These are phyloP conservation scores for Diaporthe ilicicola DNA, from an alignment of 2,329 filamentous ascomycete genomes.

Conservation along the genomic window DNA sequence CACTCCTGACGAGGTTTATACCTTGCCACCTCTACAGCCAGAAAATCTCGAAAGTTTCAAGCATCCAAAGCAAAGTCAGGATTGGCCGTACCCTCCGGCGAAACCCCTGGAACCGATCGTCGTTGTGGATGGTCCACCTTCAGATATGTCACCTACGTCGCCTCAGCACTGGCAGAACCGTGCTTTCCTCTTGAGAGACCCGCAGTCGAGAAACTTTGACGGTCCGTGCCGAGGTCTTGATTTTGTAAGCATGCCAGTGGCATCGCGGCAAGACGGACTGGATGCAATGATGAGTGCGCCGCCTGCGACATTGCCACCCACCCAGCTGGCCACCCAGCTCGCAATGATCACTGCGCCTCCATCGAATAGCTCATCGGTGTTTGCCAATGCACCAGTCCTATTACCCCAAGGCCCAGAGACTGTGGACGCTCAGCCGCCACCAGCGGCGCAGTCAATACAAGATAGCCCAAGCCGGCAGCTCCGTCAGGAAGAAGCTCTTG, in stretches of 20 bases:
- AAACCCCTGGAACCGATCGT: constrained; percentile 27
- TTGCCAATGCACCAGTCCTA: background rate
- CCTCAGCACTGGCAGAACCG: constrained; percentile 27
- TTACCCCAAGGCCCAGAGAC: background rate
- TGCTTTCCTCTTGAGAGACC: constrained; percentile 17
- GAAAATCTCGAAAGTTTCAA: constrained; percentile 11
- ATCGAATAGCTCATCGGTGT: background rate
- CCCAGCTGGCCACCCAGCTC: constrained; percentile 21
- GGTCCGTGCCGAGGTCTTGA: constrained; percentile 27
- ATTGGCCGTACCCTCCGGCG: background rate
- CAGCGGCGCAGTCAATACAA: background rate
- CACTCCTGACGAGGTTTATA: background rate
- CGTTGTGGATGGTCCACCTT: constrained; percentile 27
- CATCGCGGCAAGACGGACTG: background rate
- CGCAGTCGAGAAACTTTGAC: constrained; percentile 10
- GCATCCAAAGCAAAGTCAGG: background rate
- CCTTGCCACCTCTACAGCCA: constrained; percentile 3
- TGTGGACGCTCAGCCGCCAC: background rate
- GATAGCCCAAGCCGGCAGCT: constrained; percentile 30
- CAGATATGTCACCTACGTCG: constrained; percentile 31
- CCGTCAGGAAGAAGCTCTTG: constrained; percentile 23
- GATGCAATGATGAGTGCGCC: background rate
- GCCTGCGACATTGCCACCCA: background rate
- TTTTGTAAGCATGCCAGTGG: background rate
- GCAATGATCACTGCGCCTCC: constrained; percentile 15